Evolutionary conservation across 768 basidiomycete genomes (phyloP), one percentile per base, ranked within the genome.

Genomic region (Candolleomyces efflorescens): DNA sequence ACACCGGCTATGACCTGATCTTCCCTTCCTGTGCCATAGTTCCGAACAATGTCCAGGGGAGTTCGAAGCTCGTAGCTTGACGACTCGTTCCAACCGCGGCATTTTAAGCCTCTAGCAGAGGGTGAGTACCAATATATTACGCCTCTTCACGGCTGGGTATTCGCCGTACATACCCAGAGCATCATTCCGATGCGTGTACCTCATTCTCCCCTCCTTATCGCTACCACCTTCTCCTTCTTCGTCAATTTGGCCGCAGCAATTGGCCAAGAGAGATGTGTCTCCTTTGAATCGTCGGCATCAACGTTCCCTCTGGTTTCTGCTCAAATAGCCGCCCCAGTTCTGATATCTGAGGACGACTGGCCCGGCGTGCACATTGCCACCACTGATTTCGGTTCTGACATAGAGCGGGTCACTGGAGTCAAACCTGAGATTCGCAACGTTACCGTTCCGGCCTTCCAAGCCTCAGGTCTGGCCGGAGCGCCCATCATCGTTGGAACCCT

Each of bases 401-500:
- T 90, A 32, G 68, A 82, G 55, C 73, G 75, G 38, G 85, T 89
- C 38, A 85, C 86, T 0, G 81, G 81, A 7, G 68, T 75, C 41
- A 77, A 73, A 55, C 82, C 84, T 0, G 53, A 71, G 0, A 57
- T 88, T 12, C 68, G 73, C 45, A 89, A 88, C 63, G 74, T 77
- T 62, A 81, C 82, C 24, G 41, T 55, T n/a, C 24, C 65, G 18
- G 43, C 46, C 44, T 50, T 32, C 32, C 56, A 15, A 65, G 77
- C 10, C 62, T 75, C 11, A 6, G n/a, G 46, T 23, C 37, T 11
- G 44, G 57, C 7, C 48, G 60, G 15, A 62, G n/a, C 68, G 23
- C 80, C 81, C 3, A 82, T 90, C 62, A 82, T 90, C 55, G 74
- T 89, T 20, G 87, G 87, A 3, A 86, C 85, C 2, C 74, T 87